These are phyloP conservation scores for Euphorbia pulcherrima DNA, from an alignment of 345 rosid species.

Conservation along the genomic window DNA sequence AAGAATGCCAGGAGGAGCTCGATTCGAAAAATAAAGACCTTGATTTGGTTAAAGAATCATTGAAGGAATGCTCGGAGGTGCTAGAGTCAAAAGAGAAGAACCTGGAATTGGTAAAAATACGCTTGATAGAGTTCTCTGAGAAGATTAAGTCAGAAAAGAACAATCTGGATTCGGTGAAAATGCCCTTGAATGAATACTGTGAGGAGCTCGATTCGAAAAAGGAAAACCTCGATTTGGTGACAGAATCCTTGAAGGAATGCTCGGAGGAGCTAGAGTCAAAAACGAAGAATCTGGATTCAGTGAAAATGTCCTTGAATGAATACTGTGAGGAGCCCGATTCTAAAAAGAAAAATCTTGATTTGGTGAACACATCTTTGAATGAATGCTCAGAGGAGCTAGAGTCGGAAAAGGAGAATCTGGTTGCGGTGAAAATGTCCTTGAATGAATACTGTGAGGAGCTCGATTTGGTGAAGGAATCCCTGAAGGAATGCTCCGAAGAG, in stretches of 20 bases:
- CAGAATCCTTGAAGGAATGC: background rate
- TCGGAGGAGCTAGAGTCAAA: conserved; percentile 18
- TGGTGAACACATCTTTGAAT: background rate
- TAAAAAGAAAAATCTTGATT: conserved; percentile 1
- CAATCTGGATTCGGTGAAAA: conserved; percentile 2
- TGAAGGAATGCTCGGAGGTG: conserved; percentile 16
- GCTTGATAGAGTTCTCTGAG: background rate
- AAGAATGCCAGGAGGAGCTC: background rate
- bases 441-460: too few species aligned
- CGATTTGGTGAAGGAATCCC: too few species aligned
- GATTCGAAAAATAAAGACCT: conserved; percentile 25
- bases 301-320: background rate
- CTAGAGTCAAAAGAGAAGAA: background rate
- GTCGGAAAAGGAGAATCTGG: too few species aligned
- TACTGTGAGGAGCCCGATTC: background rate
- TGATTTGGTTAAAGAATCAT: background rate
- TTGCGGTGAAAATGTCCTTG: too few species aligned
- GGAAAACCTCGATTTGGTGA: background rate
- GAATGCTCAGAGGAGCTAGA: too few species aligned
- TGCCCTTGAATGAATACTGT: background rate
- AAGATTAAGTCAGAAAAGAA: conserved; percentile 21
- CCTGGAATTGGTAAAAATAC: background rate
- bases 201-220: background rate
- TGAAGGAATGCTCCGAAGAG: too few species aligned
- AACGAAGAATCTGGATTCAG: conserved; percentile 14